Evolutionary conservation across 495 filamentous ascomycete genomes (phyloP).

Genomic region (Aspergillus coremiiformis): DNA sequence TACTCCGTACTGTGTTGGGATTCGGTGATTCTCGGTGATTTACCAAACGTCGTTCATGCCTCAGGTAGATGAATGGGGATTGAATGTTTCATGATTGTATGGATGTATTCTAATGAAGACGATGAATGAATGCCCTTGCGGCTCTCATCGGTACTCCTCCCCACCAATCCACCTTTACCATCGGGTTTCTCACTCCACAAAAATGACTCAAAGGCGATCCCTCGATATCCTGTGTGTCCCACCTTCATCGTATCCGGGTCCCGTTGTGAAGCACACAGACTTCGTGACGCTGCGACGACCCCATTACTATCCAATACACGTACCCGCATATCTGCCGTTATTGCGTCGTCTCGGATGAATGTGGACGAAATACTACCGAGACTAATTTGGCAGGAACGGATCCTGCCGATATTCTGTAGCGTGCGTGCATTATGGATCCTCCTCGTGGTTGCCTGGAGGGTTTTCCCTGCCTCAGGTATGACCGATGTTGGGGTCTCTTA

Average conservation of each 20-base stretch:
- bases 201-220: background rate
- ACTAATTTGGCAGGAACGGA: background rate
- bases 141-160: background rate
- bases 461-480: background rate
- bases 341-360: background rate
- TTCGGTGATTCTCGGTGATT: background rate
- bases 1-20: background rate
- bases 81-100: too few species aligned
- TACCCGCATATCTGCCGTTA: background rate
- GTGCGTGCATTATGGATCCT: background rate
- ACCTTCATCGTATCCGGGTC: constrained; percentile 1
- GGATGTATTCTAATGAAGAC: too few species aligned
- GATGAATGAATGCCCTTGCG: background rate
- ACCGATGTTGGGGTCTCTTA: background rate
- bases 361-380: background rate
- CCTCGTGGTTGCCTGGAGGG: background rate
- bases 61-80: too few species aligned
- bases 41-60: background rate
- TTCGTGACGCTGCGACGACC: background rate
- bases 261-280: background rate
- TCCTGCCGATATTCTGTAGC: background rate
- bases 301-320: background rate
- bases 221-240: background rate
- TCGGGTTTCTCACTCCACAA: background rate
- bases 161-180: background rate